A percentile compares a stretch with the other conserved stretches of the same genome.
These are phyloP conservation scores for Globisporangium parvum DNA, from an alignment of 352 stramenopile genomes.

Conservation along the genomic window DNA sequence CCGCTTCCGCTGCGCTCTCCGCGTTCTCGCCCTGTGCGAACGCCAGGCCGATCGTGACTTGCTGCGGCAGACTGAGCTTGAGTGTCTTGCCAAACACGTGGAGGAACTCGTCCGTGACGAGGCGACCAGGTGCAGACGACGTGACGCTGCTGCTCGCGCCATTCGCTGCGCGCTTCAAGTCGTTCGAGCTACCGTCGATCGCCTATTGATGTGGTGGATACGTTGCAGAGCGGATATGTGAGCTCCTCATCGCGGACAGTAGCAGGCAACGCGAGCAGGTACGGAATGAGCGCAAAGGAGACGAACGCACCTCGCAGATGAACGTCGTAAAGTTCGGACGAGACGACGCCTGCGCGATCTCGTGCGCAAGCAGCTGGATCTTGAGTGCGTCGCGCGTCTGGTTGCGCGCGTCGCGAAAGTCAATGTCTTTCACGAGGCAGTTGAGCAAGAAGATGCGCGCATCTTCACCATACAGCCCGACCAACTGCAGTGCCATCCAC, in stretches of 20 bases:
- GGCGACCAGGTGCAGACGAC: constrained; percentile 13
- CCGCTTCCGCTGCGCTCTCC: constrained; percentile 48
- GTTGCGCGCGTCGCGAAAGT: constrained; percentile 81
- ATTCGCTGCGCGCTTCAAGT: constrained; percentile 21
- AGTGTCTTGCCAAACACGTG: constrained; percentile 70
- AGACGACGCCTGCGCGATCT: constrained; percentile 85
- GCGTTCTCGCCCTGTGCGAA: constrained; percentile 73
- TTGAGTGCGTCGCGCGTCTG: constrained; percentile 86
- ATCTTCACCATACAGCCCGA: constrained; percentile 89
- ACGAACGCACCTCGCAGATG: constrained; percentile 68
- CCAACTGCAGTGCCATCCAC: constrained; percentile 42
- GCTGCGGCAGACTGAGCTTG: constrained; percentile 82
- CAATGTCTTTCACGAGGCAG: constrained; percentile 88
- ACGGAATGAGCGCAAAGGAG: background rate
- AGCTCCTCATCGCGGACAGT: background rate
- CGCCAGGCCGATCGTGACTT: constrained; percentile 76
- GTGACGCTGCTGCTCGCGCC: constrained; percentile 2
- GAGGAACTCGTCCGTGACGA: constrained; percentile 79
- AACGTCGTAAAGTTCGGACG: constrained; percentile 89
- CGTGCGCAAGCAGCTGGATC: constrained; percentile 86
- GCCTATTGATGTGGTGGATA: constrained; percentile 20
- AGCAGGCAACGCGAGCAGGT: background rate
- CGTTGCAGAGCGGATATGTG: background rate
- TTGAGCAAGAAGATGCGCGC: constrained; percentile 88
- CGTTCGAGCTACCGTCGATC: constrained; percentile 56